Evolutionary conservation across 495 filamentous ascomycete genomes (phyloP), one percentile per base, ranked within the genome.

Genomic region (Hypoxylon fuscum): DNA sequence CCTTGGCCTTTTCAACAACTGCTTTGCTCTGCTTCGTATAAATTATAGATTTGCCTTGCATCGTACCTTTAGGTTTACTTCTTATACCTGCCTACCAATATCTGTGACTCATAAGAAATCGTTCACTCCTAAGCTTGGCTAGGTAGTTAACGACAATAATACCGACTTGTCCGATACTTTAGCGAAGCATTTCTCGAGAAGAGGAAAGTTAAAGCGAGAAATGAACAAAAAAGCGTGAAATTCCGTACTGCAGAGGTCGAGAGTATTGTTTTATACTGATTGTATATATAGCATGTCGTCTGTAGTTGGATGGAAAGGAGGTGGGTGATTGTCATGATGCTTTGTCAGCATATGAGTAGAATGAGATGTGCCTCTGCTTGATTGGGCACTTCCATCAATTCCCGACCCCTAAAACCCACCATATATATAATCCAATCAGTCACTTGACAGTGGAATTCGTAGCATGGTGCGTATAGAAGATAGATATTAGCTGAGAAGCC

Each of bases 261-360:
- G n/a, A n/a, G n/a, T n/a, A n/a, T n/a, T n/a, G n/a, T n/a, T n/a
- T n/a, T n/a, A n/a, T n/a, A n/a, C n/a, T n/a, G n/a, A n/a, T 43
- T 25, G 41, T 12, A 11, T 5, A 43, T 43, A 1, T 4, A 12
- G 5, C 17, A 2, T 44, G 18, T n/a, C 3, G 12, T 25, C 2
- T 1, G 22, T 15, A 27, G 41, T 11, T 31, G 15, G 12, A n/a
- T n/a, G n/a, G 45, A 55, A 49, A 51, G 22, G 37, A 43, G 38
- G 9, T 27, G 4, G 27, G 14, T 23, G 12, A 21, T 10, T 29
- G 54, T 41, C 48, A 48, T 27, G n/a, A 47, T 48, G 47, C 54
- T 64, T 64, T 64, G 60, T 58, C 60, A 64, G 54, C 53, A 54
- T 42, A 51, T 51, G 54, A 0, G 27, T 34, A 17, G 15, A 14